These are phyloP conservation scores for Spergularia bocconei DNA, from an alignment of 148 eudicot genomes.

Conservation along the genomic window DNA sequence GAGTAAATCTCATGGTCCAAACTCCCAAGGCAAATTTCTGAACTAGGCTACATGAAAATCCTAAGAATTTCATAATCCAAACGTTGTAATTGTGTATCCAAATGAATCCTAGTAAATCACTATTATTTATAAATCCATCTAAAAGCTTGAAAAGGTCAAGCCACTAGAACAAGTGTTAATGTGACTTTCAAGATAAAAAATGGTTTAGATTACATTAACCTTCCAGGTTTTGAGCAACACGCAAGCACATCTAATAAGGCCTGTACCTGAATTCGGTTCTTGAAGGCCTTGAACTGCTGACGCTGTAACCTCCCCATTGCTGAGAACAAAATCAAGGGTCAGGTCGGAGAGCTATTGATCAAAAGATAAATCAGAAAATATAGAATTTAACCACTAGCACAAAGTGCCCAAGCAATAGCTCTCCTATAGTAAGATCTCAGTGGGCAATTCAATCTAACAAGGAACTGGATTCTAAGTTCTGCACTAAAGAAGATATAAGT, in stretches of 20 bases:
- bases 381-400: background rate
- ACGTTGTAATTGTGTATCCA: too few species aligned
- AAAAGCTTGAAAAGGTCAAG: background rate
- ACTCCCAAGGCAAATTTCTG: too few species aligned
- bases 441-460: too few species aligned
- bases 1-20: too few species aligned
- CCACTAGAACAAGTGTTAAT: background rate
- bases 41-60: too few species aligned
- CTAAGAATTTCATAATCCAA: too few species aligned
- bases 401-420: too few species aligned
- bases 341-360: background rate
- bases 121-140: background rate
- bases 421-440: too few species aligned
- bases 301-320: constrained; percentile 71
- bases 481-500: too few species aligned
- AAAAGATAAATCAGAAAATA: background rate
- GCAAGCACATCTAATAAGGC: constrained; percentile 58
- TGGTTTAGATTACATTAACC: too few species aligned
- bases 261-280: constrained; percentile 86
- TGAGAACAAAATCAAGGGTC: constrained; percentile 15
- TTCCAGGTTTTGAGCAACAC: background rate
- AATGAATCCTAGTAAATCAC: background rate
- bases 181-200: too few species aligned
- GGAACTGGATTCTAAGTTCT: too few species aligned
- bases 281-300: constrained; percentile 67